Conservation (phyloP, 371 early-diverging fungal species). For the Mortierella polycephala region DNA sequence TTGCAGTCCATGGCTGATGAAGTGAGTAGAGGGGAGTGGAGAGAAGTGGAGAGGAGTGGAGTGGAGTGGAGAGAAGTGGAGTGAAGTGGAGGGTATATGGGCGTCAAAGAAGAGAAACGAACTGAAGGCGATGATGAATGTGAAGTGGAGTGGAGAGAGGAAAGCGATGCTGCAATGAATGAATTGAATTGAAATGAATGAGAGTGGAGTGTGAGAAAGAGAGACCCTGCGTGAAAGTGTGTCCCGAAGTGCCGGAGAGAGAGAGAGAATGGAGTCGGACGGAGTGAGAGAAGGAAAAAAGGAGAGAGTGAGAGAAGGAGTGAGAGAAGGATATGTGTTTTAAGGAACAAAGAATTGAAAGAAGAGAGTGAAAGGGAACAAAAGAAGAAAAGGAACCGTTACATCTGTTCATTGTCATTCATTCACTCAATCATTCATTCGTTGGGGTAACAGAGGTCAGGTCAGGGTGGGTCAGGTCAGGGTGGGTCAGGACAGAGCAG, state of each 20-base stretch:
- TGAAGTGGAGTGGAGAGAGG: not conserved
- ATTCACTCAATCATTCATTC: not conserved
- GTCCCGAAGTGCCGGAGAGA: not conserved
- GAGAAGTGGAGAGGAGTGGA: not conserved
- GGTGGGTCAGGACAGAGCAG: no score
- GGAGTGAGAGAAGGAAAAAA: not conserved
- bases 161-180: not conserved
- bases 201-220: not conserved
- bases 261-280: not conserved
- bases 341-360: not conserved
- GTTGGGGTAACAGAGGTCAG: no score
- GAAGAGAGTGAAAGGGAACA: not conserved
- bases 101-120: not conserved
- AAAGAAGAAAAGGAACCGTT: constrained; percentile 2
- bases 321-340: not conserved
- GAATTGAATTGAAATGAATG: not conserved
- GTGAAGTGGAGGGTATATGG: not conserved
- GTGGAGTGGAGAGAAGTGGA: not conserved
- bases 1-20: constrained; percentile 10
- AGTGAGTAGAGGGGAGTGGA: not conserved
- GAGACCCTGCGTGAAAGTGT: no score
- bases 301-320: not conserved
- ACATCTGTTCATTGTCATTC: not conserved
- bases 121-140: no score
- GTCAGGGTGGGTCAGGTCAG: no score